phyloP scores from a whole-genome alignment of 2,329 filamentous ascomycete genomes.

The Phymatotrichopsis omnivora region DNA sequence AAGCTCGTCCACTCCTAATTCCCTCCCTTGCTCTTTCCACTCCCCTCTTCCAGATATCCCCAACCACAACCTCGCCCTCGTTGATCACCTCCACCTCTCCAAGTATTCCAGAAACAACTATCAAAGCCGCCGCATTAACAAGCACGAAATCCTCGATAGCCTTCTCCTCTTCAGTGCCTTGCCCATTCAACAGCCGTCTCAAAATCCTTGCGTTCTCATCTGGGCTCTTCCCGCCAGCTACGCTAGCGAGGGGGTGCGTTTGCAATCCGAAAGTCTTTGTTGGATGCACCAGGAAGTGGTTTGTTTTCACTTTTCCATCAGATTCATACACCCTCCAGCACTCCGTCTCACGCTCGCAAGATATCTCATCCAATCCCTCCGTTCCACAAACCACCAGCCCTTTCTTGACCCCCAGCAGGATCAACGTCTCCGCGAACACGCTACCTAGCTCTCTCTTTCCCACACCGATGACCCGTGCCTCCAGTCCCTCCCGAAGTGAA shows the following conservation, averaged over 20 bases:
- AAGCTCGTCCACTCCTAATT: slow-evolving; percentile 74
- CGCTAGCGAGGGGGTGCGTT: slow-evolving; percentile 61
- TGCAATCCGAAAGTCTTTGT: slow-evolving; percentile 71
- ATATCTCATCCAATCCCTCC: slow-evolving; percentile 92
- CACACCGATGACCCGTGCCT: slow-evolving; percentile 88
- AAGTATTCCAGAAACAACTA: slow-evolving; percentile 77
- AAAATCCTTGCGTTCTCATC: slow-evolving; percentile 80
- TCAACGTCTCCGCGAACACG: slow-evolving; percentile 77
- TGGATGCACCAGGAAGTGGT: slow-evolving; percentile 68
- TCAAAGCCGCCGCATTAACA: slow-evolving; percentile 80
- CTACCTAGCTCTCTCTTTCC: slow-evolving; percentile 77
- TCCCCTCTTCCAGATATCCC: slow-evolving; percentile 89
- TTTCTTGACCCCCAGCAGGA: slow-evolving; percentile 65
- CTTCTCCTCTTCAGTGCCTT: slow-evolving; percentile 57
- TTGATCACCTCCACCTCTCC: slow-evolving; percentile 75
- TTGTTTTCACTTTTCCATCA: slow-evolving; percentile 44
- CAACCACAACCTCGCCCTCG: slow-evolving; percentile 71
- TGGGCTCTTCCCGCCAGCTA: slow-evolving; percentile 76
- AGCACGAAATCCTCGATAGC: slow-evolving; percentile 89
- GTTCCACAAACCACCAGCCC: slow-evolving; percentile 85
- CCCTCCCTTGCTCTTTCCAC: slow-evolving; percentile 80
- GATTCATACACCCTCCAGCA: slow-evolving; percentile 68
- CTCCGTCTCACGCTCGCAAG: slow-evolving; percentile 75
- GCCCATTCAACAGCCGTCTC: slow-evolving; percentile 52
- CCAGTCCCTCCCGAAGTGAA: slow-evolving; percentile 45